Base-by-base conservation (phyloP, 2,329 filamentous ascomycete genomes). In the Pestalotiopsis sp. region DNA sequence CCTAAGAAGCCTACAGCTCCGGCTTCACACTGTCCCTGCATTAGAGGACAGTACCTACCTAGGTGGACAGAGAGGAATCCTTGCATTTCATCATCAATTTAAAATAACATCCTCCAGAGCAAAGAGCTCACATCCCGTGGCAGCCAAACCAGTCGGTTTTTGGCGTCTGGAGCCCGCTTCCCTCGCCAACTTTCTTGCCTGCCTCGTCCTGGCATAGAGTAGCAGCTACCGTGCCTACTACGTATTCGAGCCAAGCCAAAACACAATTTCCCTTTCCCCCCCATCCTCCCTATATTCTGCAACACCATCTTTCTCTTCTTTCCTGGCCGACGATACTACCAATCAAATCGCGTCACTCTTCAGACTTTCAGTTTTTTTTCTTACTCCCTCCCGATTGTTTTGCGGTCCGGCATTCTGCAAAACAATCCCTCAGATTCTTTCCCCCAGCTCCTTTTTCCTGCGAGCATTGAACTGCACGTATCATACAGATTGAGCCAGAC, bases 401-500 rank as follows among this genome's bases (percentile, higher is more conserved):
- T n/a, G 45, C 45, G 17, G 45, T n/a, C 45, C 45, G 45, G 45
- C 7, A 52, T 52, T 52, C 14, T 52, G 45, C 45, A 59, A 59
- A 59, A 31, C 59, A 62, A 20, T 62, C 27, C 20, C 59, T 59
- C 25, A 17, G 23, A 59, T 62, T 39, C 59, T n/a, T 17, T 36
- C 11, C 31, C 25, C 14, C 36, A 25, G 3, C 23, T 25, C 13
- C 31, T 56, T 56, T 64, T 45, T 38, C 52, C 23, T 14, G 41
- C 25, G 39, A 45, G 25, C 23, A 56, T 49, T 49, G 23, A 58
- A 57, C 23, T 25, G 31, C 25, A 14, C 41, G 49, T 56, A 56
- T 57, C 45, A 56, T 56, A 66, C 49, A 56, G 57, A 57, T 57
- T 66, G 36, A 66, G 25, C 25, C 41, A 64, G 23, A 62, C 25